phyloP scores from a whole-genome alignment of 2,329 filamentous ascomycete genomes.

The Paracorniculantispora psalliotae region DNA sequence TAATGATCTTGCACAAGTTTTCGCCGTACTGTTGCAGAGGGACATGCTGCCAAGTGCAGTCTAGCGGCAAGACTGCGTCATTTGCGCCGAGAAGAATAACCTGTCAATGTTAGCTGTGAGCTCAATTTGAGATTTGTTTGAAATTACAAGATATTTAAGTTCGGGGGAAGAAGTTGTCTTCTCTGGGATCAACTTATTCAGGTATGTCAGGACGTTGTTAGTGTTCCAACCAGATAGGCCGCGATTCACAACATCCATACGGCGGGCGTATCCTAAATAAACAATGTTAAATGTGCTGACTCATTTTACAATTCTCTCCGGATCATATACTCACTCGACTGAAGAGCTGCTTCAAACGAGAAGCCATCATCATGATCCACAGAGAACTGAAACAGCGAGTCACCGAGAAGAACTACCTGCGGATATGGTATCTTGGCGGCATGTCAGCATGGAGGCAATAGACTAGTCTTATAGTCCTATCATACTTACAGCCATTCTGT shows the following conservation, averaged over 20 bases:
- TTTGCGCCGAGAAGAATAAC: conserved; percentile 85
- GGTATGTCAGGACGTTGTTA: conserved; percentile 61
- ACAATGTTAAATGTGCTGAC: no score
- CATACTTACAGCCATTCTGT: conserved; percentile 22
- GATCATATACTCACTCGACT: conserved; percentile 56
- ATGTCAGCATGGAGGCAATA: background rate
- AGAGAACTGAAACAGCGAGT: conserved; percentile 75
- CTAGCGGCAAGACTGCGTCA: conserved; percentile 67
- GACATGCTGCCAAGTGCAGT: conserved; percentile 66
- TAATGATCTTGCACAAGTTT: conserved; percentile 68
- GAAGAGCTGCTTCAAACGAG: conserved; percentile 67
- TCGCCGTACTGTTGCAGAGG: conserved; percentile 68
- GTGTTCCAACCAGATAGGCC: conserved; percentile 87
- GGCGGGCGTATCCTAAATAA: conserved; percentile 62
- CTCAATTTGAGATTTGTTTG: background rate
- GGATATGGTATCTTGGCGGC: conserved; percentile 50
- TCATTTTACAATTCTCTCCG: no score
- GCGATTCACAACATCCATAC: conserved; percentile 81
- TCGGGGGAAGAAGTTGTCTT: conserved; percentile 51
- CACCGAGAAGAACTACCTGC: conserved; percentile 80
- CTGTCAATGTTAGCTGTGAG: conserved; percentile 36
- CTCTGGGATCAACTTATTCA: conserved; percentile 68
- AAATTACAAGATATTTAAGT: conserved; percentile 60
- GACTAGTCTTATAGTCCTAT: background rate
- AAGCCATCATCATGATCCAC: conserved; percentile 61